Conservation (phyloP, 371 early-diverging fungal species). For the Mortierella sp. region DNA sequence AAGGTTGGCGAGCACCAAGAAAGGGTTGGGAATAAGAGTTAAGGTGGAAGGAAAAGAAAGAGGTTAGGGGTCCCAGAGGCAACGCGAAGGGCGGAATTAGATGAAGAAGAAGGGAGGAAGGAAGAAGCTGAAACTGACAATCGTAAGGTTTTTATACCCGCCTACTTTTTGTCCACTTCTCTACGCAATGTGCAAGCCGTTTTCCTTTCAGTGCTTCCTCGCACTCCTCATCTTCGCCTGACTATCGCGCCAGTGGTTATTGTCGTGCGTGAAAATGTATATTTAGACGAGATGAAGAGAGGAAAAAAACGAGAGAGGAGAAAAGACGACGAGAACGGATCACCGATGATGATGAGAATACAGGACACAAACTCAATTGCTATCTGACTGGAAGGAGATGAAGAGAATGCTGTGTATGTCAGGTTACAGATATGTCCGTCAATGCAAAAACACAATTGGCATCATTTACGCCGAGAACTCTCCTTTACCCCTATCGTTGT, state of each 20-base stretch:
- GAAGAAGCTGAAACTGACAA: too few species aligned
- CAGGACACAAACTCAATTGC: neutral
- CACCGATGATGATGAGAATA: constrained; percentile 5
- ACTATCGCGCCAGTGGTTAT: too few species aligned
- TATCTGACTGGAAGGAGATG: neutral
- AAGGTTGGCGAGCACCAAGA: neutral
- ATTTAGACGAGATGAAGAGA: neutral
- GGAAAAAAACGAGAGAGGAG: neutral
- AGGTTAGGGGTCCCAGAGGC: too few species aligned
- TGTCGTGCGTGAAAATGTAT: neutral
- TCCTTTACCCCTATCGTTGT: neutral
- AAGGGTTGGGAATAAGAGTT: neutral
- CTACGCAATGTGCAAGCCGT: too few species aligned
- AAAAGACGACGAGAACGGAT: neutral
- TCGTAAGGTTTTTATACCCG: too few species aligned
- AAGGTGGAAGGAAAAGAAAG: neutral
- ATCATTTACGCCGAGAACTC: neutral
- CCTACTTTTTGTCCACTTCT: too few species aligned
- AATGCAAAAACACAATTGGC: neutral
- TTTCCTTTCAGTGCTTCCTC: too few species aligned
- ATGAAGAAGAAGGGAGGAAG: too few species aligned
- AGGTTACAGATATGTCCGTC: too few species aligned
- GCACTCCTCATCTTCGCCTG: too few species aligned
- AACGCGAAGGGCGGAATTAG: too few species aligned
- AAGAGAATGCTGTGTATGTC: neutral